Evolutionary conservation across 2,329 filamentous ascomycete genomes (phyloP).

Genomic region (Cadophora sp.): DNA sequence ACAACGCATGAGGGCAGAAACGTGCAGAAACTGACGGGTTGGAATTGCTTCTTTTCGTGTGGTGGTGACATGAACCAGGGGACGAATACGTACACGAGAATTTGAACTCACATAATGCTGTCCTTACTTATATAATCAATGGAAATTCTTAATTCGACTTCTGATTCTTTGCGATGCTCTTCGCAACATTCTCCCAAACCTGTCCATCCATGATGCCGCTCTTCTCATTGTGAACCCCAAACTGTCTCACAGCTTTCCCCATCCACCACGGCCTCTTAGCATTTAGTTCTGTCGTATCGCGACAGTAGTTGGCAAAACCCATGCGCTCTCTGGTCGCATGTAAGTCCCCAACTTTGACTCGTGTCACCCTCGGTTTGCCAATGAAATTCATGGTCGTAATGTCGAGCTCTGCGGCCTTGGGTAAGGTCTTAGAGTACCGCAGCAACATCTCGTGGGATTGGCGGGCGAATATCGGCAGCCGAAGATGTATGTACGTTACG

Average conservation of each 20-base stretch:
- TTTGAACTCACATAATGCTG: conserved; percentile 2
- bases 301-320: conserved; percentile 42
- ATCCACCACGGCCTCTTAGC: conserved; percentile 41
- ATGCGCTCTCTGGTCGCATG: conserved; percentile 37
- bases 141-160: conserved; percentile 2
- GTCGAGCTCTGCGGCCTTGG: conserved; percentile 48
- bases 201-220: conserved; percentile 34
- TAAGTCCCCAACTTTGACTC: conserved; percentile 39
- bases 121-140: not conserved
- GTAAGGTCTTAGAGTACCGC: conserved; percentile 56
- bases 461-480: conserved; percentile 70
- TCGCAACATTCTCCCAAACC: conserved; percentile 42
- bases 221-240: conserved; percentile 40
- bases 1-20: not conserved
- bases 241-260: conserved; percentile 36
- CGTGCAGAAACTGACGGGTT: not conserved
- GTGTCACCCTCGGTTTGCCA: conserved; percentile 46
- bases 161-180: conserved; percentile 31
- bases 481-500: conserved; percentile 74
- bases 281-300: conserved; percentile 38
- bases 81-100: not conserved
- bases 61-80: not conserved
- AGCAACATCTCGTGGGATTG: conserved; percentile 61
- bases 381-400: conserved; percentile 50
- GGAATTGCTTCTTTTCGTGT: not conserved